These are phyloP conservation scores for Amylostereum areolatum DNA, from an alignment of 1,284 basidiomycete species.

Conservation along the genomic window DNA sequence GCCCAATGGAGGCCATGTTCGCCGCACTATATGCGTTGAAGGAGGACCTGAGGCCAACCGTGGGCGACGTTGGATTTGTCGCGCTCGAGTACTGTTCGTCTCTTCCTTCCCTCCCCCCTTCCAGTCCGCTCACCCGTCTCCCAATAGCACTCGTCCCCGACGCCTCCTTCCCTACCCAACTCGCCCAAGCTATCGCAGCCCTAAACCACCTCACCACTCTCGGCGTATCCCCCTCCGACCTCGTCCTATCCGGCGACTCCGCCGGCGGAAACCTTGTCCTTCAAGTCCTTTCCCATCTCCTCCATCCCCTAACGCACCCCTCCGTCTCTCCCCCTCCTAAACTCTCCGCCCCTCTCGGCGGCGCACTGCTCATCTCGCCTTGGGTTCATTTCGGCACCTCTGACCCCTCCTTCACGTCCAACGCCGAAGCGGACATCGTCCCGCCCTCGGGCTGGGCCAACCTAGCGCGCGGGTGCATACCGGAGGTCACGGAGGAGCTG, in stretches of 20 bases:
- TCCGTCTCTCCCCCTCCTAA: not conserved
- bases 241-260: conserved; percentile 4
- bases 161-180: conserved; percentile 9
- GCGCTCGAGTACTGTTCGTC: conserved; percentile 2
- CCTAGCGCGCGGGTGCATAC: no score
- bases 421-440: no score
- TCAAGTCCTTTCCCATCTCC: conserved; percentile 1
- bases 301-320: conserved; percentile 8
- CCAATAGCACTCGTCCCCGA: conserved; percentile 7
- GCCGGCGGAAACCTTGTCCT: conserved; percentile 1
- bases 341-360: conserved; percentile 3
- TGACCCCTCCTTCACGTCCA: not conserved
- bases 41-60: not conserved
- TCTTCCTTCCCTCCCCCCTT: not conserved
- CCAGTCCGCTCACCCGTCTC: not conserved
- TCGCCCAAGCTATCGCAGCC: conserved; percentile 3
- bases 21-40: not conserved
- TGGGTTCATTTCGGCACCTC: conserved; percentile 12
- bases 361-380: conserved; percentile 10
- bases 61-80: not conserved
- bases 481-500: no score
- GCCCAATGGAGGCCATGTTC: not conserved
- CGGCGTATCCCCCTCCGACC: conserved; percentile 1
- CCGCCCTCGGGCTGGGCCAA: no score
- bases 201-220: conserved; percentile 6